Base-by-base conservation (phyloP, 331 rosid species). In the Malus hybrid region DNA sequence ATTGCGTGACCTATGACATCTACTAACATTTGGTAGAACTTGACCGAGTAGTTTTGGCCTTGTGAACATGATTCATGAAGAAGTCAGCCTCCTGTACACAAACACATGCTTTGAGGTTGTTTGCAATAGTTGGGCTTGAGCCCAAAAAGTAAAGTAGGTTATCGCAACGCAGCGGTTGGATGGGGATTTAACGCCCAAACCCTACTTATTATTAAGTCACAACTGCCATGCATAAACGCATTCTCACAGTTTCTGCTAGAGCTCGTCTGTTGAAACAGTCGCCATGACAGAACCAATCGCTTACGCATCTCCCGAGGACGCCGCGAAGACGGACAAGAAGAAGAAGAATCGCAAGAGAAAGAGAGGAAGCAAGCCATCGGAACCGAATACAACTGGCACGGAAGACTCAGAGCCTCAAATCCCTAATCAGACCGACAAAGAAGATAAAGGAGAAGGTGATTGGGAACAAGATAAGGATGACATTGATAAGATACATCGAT, bases 321-420 rank as follows among this genome's bases (percentile, higher is more conserved):
- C 7, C 9, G 7, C n/a, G 56, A 50, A 50, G 9, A 50, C 0
- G n/a, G n/a, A 50, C 9, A 50, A 50, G 4, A 50, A 15, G 13
- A 65, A 46, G 52, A 83, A 69, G 52, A 86, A 56, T 80, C 76
- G 76, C 68, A 82, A 80, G 75, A 78, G 90, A 59, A 89, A 81
- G 54, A 75, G 96, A 42, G 70, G 19, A 83, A 80, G 18, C 56
- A 82, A 83, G 20, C 52, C 13, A 2, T 10, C 36, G 56, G 34
- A 69, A 32, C 27, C 76, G 32, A 24, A 5, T 32, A 32, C 34
- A 32, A 32, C 65, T 3, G 29, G 28, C 2, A 79, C 42, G 33
- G 86, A 83, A 69, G 81, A 42, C 7, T 28, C 67, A 52, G 76
- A 75, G 13, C 36, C 50, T 5, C 60, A 52, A 19, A 27, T 22